Conservation (phyloP, 2,329 filamentous ascomycete species). For the Trichothecium sympodiale region DNA sequence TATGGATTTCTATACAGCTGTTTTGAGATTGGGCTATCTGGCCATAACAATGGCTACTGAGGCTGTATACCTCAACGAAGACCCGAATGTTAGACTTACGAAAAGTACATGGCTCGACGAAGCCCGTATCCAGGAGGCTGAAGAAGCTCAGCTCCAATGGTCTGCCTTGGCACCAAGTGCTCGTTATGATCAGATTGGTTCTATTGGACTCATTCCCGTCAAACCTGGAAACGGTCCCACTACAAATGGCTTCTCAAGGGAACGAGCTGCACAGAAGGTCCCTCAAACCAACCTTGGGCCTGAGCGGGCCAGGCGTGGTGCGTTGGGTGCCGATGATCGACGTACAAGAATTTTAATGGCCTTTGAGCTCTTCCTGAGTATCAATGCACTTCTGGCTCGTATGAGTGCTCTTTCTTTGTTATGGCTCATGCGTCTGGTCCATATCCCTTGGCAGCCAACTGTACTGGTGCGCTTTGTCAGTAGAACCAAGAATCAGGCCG, state of each 20-base stretch:
- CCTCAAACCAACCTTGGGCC: conserved; percentile 26
- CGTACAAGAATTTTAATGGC: conserved; percentile 70
- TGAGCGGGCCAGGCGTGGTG: conserved; percentile 41
- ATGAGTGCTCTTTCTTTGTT: conserved; percentile 18
- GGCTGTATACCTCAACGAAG: conserved; percentile 91
- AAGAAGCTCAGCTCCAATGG: conserved; percentile 44
- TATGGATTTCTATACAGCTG: conserved; percentile 91
- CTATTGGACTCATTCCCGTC: conserved; percentile 44
- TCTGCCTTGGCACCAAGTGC: conserved; percentile 31
- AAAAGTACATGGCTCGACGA: conserved; percentile 86
- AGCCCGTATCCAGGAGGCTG: conserved; percentile 68
- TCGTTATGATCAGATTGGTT: conserved; percentile 40
- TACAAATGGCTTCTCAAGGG: conserved; percentile 54
- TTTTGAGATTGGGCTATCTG: conserved; percentile 77
- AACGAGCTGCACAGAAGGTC: conserved; percentile 54
- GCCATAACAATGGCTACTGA: conserved; percentile 89
- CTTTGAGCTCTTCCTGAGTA: conserved; percentile 64
- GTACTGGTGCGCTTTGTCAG: conserved; percentile 49
- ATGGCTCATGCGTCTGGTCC: conserved; percentile 48
- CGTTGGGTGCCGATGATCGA: conserved; percentile 69
- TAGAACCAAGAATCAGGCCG: conserved; percentile 19
- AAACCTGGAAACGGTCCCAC: conserved; percentile 30
- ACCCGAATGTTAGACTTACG: conserved; percentile 60
- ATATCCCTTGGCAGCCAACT: conserved; percentile 19
- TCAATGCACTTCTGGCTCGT: conserved; percentile 36